Evolutionary conservation across 2,329 filamentous ascomycete genomes (phyloP).

Genomic region (Colletotrichum sp.): DNA sequence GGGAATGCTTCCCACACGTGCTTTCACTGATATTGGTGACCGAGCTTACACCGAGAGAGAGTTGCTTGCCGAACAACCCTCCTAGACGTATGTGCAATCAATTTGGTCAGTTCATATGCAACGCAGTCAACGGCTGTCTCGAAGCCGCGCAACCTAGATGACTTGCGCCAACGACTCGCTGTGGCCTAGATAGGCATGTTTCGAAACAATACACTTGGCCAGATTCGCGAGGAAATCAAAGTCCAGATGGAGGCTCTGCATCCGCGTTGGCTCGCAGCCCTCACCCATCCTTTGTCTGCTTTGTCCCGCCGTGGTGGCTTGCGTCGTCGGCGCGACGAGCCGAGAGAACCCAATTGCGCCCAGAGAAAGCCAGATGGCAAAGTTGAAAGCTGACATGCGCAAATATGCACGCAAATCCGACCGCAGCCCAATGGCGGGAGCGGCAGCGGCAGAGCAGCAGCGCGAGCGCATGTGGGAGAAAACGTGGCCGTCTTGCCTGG

Average conservation of each 20-base stretch:
- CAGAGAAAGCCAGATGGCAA: background rate
- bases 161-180: background rate
- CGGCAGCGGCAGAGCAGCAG: background rate
- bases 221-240: background rate
- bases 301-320: background rate
- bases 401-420: background rate
- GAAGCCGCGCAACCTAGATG: background rate
- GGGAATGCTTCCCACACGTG: background rate
- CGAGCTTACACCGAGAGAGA: background rate
- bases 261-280: background rate
- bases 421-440: background rate
- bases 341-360: background rate
- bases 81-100: background rate
- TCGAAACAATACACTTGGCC: background rate
- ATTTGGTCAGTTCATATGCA: background rate
- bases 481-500: background rate
- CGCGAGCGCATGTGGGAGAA: background rate
- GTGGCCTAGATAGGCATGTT: background rate
- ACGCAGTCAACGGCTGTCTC: background rate
- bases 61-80: background rate
- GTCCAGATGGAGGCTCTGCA: background rate
- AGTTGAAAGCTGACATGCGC: background rate
- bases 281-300: background rate
- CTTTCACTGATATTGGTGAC: background rate
- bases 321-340: constrained; percentile 2